Conservation (phyloP, 78 protist genomes). For the Isochrysis galbana region DNA sequence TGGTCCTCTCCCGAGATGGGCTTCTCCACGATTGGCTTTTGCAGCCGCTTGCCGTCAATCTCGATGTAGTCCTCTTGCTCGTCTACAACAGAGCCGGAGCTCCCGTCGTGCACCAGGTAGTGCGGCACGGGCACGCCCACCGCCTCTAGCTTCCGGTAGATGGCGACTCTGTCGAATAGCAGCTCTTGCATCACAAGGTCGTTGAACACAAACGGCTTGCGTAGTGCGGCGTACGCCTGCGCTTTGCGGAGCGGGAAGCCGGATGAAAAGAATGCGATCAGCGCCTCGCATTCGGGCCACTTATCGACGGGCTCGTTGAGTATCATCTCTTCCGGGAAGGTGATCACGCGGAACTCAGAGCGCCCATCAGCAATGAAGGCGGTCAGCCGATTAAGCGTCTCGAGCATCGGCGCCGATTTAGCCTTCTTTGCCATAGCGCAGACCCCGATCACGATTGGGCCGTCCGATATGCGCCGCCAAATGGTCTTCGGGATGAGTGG, state of each 20-base stretch:
- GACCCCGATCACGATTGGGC: slow-evolving; percentile 47
- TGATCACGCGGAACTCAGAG: slow-evolving; percentile 41
- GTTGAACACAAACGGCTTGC: slow-evolving; percentile 66
- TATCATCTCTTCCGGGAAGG: slow-evolving; percentile 40
- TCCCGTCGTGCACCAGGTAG: slow-evolving; percentile 31
- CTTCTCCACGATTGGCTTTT: slow-evolving; percentile 80
- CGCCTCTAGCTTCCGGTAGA: background rate
- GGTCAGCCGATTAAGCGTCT: slow-evolving; percentile 22
- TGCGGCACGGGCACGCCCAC: slow-evolving; percentile 66
- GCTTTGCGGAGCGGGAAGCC: slow-evolving; percentile 85
- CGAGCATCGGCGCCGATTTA: slow-evolving; percentile 47
- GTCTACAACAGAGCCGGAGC: background rate
- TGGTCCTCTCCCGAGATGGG: slow-evolving; percentile 91
- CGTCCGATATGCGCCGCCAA: too few species aligned
- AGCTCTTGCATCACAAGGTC: slow-evolving; percentile 64
- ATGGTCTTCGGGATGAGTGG: too few species aligned
- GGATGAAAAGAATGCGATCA: slow-evolving; percentile 69
- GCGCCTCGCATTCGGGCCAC: slow-evolving; percentile 80
- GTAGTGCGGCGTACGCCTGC: slow-evolving; percentile 56
- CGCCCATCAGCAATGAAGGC: background rate
- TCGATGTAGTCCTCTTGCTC: slow-evolving; percentile 34
- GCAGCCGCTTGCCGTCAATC: background rate
- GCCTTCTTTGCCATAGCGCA: slow-evolving; percentile 59
- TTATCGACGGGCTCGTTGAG: slow-evolving; percentile 52
- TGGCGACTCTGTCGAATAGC: slow-evolving; percentile 54